Percentiles rank a stretch among this genome's conserved stretches.
Evolutionary conservation across 176 grass and related monocot species (phyloP).

Genomic region (Urochloa ruziziensis): DNA sequence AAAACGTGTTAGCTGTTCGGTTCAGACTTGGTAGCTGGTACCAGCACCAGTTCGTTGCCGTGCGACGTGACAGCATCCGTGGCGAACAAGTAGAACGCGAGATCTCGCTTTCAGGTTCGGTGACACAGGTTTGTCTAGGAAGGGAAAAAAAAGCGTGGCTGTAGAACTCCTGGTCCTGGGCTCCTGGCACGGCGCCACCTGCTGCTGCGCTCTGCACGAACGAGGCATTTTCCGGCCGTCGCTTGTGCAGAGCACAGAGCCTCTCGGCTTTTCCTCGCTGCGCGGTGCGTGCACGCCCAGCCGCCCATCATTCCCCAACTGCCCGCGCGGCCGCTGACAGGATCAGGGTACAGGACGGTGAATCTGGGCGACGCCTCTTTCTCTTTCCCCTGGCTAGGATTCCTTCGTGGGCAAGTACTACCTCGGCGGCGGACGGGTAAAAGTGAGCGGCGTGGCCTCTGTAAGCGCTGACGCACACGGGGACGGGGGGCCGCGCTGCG

Average conservation of each 20-base stretch:
- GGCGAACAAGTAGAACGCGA: not conserved
- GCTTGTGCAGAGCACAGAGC: not conserved
- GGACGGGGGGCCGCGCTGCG: not conserved
- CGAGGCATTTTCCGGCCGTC: not conserved
- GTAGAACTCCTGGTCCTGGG: too few species aligned
- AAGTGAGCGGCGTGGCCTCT: not conserved
- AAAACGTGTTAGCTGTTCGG: not conserved
- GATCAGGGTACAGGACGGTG: not conserved
- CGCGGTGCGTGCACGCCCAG: not conserved
- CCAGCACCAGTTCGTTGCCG: not conserved
- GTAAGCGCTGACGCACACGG: constrained; percentile 16
- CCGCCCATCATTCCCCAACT: too few species aligned
- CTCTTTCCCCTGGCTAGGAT: not conserved
- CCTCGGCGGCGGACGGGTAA: too few species aligned
- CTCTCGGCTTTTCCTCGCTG: not conserved
- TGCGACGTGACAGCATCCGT: not conserved
- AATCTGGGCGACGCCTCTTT: not conserved
- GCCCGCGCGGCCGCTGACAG: not conserved
- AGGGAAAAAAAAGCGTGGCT: not conserved
- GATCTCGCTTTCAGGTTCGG: not conserved
- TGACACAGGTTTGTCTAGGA: not conserved
- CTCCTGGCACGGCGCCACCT: not conserved
- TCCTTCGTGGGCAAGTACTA: not conserved
- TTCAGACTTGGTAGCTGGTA: too few species aligned
- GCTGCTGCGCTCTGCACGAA: not conserved